Percentiles rank a stretch among this genome's conserved stretches.
Conservation (phyloP, 805 yeast species). For the Metahyphopichia silvanorum region DNA sequence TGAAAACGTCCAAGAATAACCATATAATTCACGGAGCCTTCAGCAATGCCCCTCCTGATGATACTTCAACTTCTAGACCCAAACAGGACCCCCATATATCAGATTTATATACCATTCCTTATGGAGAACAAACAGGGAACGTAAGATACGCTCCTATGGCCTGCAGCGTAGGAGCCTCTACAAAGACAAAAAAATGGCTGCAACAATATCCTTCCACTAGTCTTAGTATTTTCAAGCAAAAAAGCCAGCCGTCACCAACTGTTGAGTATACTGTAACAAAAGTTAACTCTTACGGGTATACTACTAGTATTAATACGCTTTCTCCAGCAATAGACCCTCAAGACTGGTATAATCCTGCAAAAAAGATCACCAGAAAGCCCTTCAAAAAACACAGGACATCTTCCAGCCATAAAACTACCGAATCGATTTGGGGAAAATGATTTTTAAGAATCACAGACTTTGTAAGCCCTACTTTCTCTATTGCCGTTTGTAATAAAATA, state of each 20-base stretch:
- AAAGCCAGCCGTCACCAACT: slow-evolving; percentile 2
- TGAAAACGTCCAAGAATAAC: slow-evolving; percentile 3
- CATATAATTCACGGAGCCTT: slow-evolving; percentile 5
- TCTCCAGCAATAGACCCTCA: too few species aligned
- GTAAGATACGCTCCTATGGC: slow-evolving; percentile 13
- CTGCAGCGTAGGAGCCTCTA: slow-evolving; percentile 2
- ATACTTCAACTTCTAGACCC: not conserved
- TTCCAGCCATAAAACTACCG: too few species aligned
- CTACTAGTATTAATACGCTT: too few species aligned
- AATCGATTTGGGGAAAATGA: too few species aligned
- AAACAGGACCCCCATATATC: not conserved
- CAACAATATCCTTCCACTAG: not conserved
- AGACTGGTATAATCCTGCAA: too few species aligned
- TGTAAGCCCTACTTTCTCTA: too few species aligned
- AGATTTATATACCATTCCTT: slow-evolving; percentile 9
- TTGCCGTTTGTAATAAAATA: too few species aligned
- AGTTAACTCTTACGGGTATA: slow-evolving; percentile 8
- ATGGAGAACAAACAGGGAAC: slow-evolving; percentile 8
- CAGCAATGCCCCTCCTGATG: slow-evolving; percentile 7
- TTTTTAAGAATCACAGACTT: too few species aligned
- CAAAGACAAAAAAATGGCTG: slow-evolving; percentile 5
- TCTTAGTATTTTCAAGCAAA: slow-evolving; percentile 1
- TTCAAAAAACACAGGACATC: too few species aligned
- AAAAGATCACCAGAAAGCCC: too few species aligned
- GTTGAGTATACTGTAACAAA: slow-evolving; percentile 11